Conservation (phyloP, 2,329 filamentous ascomycete genomes). For the Fusarium chlamydosporum region DNA sequence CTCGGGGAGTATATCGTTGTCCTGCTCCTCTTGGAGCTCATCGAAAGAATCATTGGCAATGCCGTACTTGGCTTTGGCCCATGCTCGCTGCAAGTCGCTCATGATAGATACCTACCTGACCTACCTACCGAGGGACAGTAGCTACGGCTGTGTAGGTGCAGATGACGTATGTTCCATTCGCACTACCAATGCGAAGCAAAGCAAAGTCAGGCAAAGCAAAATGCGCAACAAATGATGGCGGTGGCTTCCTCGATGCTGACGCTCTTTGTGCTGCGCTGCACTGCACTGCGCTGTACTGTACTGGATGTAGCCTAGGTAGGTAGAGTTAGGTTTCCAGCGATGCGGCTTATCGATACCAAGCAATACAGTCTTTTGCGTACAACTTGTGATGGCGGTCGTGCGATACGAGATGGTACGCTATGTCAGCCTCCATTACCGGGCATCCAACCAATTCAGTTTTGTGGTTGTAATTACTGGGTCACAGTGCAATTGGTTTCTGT, state of each 20-base stretch:
- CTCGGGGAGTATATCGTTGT: conserved; percentile 62
- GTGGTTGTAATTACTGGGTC: conserved; percentile 35
- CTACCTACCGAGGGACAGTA: background rate
- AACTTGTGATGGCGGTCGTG: conserved; percentile 40
- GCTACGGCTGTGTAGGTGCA: conserved; percentile 15
- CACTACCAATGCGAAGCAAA: conserved; percentile 21
- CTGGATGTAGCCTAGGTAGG: background rate
- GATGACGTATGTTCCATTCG: conserved; percentile 40
- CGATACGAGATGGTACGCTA: conserved; percentile 1
- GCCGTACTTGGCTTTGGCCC: conserved; percentile 81
- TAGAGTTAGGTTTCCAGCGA: background rate
- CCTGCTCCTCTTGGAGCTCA: conserved; percentile 68
- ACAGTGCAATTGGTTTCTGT: conserved; percentile 4
- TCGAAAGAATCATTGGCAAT: conserved; percentile 66
- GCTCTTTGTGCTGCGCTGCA: conserved; percentile 8
- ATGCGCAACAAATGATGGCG: conserved; percentile 3
- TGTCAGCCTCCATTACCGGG: conserved; percentile 31
- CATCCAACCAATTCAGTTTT: conserved; percentile 27
- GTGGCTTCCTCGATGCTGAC: conserved; percentile 20
- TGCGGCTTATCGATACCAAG: conserved; percentile 27
- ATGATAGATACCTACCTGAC: conserved; percentile 61
- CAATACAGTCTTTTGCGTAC: conserved; percentile 20
- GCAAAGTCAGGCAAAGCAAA: background rate
- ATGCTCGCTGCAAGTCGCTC: conserved; percentile 85
- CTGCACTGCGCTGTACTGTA: conserved; percentile 1